Percentiles rank a stretch among this genome's conserved stretches.
phyloP scores from a whole-genome alignment of 2,329 filamentous ascomycete genomes.

The Hymenoscyphus albidus region DNA sequence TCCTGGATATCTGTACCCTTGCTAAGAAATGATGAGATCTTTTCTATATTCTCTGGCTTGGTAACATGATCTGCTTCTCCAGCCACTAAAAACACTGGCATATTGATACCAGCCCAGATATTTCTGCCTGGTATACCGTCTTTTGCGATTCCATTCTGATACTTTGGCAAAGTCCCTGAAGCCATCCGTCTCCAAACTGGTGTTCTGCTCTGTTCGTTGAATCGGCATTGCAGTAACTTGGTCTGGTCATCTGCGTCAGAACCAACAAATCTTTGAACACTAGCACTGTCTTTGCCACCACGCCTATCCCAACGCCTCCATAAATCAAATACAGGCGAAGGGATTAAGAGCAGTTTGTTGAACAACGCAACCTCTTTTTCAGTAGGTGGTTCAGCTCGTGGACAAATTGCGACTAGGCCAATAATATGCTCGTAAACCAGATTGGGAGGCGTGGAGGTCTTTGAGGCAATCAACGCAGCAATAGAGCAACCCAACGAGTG shows the following conservation, averaged over 20 bases:
- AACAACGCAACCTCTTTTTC: slow-evolving; percentile 49
- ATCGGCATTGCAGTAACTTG: slow-evolving; percentile 64
- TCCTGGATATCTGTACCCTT: slow-evolving; percentile 27
- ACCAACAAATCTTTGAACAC: slow-evolving; percentile 75
- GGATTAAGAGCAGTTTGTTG: slow-evolving; percentile 62
- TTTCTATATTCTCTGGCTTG: slow-evolving; percentile 64
- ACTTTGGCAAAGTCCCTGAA: slow-evolving; percentile 63
- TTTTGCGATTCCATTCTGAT: slow-evolving; percentile 47
- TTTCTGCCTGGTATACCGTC: slow-evolving; percentile 67
- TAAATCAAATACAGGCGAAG: slow-evolving; percentile 68
- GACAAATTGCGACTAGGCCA: slow-evolving; percentile 79
- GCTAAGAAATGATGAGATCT: slow-evolving; percentile 51
- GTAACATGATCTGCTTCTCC: slow-evolving; percentile 76
- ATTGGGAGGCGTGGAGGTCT: slow-evolving; percentile 47
- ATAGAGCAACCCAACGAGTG: slow-evolving; percentile 90
- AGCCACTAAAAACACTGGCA: slow-evolving; percentile 75
- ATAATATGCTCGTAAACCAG: slow-evolving; percentile 61
- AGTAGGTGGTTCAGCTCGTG: slow-evolving; percentile 61
- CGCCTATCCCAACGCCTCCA: slow-evolving; percentile 75
- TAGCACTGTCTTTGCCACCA: slow-evolving; percentile 73
- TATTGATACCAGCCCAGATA: slow-evolving; percentile 66
- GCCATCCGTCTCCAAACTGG: slow-evolving; percentile 81
- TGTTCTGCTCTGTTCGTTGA: slow-evolving; percentile 80
- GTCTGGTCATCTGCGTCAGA: slow-evolving; percentile 60
- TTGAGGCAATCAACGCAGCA: slow-evolving; percentile 62